These are phyloP conservation scores for Kokia cookei DNA, from an alignment of 441 rosid species.

Conservation along the genomic window DNA sequence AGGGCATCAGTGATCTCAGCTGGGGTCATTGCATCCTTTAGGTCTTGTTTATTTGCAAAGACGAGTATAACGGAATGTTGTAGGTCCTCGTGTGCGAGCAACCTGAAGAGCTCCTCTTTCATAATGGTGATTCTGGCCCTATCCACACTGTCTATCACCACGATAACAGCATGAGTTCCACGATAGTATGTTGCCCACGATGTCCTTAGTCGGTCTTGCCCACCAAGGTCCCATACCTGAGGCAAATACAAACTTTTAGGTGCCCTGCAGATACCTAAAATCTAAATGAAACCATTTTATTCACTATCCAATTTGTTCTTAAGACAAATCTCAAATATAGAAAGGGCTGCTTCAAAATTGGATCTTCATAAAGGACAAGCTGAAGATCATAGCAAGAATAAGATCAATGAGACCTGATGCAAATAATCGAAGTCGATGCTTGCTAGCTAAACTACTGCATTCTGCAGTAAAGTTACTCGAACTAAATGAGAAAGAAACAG, in stretches of 20 bases:
- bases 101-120: constrained; percentile 77
- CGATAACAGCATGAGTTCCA: constrained; percentile 91
- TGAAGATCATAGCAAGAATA: background rate
- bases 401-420: background rate
- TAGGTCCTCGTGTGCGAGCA: constrained; percentile 78
- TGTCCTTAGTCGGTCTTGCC: constrained; percentile 85
- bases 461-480: background rate
- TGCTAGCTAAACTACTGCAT: background rate
- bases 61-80: constrained; percentile 73
- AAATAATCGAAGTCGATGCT: background rate
- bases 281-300: background rate
- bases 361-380: background rate
- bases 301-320: background rate
- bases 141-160: constrained; percentile 88
- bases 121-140: constrained; percentile 73
- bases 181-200: constrained; percentile 96
- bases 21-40: constrained; percentile 95
- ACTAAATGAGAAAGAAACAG: background rate
- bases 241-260: constrained; percentile 5
- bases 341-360: background rate
- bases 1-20: constrained; percentile 90
- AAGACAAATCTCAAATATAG: background rate
- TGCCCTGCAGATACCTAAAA: background rate
- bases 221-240: constrained; percentile 96
- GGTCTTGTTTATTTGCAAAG: constrained; percentile 93